Evolutionary conservation across 140 eudicot genomes (phyloP).

Genomic region (Bidens hawaiensis): DNA sequence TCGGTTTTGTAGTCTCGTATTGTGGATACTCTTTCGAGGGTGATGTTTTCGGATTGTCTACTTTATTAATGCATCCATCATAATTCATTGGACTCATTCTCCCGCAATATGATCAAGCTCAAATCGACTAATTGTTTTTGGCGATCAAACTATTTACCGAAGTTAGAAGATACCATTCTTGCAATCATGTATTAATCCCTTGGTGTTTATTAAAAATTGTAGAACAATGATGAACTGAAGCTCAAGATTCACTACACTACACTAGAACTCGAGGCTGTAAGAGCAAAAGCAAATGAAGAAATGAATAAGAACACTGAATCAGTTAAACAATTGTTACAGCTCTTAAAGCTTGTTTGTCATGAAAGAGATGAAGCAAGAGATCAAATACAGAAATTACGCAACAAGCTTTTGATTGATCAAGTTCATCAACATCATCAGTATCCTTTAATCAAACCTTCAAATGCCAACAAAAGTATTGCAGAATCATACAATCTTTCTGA

Average conservation of each 20-base stretch:
- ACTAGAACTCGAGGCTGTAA: conserved; percentile 44
- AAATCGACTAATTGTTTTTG: too few relatives aligned
- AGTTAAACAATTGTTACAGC: conserved; percentile 36
- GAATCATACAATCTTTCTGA: conserved; percentile 58
- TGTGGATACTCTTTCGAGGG: too few relatives aligned
- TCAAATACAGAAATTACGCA: conserved; percentile 45
- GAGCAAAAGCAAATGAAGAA: conserved; percentile 43
- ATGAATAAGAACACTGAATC: conserved; percentile 40
- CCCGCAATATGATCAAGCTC: too few relatives aligned
- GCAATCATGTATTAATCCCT: neutral
- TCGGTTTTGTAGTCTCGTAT: too few relatives aligned
- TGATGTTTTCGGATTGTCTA: too few relatives aligned
- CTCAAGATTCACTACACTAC: conserved; percentile 46
- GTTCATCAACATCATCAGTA: neutral
- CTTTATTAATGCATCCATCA: too few relatives aligned
- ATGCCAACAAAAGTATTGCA: conserved; percentile 46
- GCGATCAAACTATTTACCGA: neutral
- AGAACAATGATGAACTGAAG: conserved; percentile 48
- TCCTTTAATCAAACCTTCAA: conserved; percentile 30
- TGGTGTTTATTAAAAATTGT: neutral
- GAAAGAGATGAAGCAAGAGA: conserved; percentile 71
- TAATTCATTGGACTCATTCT: too few relatives aligned
- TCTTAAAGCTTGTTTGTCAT: conserved; percentile 37
- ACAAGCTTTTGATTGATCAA: conserved; percentile 17
- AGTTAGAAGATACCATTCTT: neutral